phyloP scores from a whole-genome alignment of 1,284 basidiomycete genomes.

The Afroboletus lepidellus region DNA sequence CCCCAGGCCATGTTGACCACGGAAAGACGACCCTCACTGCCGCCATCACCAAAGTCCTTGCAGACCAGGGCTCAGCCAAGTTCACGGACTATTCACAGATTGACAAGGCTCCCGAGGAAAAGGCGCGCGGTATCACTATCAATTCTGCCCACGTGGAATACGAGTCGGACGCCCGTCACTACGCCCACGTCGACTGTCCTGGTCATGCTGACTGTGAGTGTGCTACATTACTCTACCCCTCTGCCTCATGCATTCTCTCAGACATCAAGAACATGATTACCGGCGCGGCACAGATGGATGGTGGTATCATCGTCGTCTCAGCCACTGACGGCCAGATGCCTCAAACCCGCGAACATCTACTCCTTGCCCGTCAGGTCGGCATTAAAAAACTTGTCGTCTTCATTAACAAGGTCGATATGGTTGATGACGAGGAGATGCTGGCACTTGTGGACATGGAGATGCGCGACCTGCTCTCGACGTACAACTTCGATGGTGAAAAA shows the following conservation, averaged over 20 bases:
- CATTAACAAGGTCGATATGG: constrained; percentile 99
- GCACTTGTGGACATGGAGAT: constrained; percentile 99
- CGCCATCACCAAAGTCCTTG: constrained; percentile 95
- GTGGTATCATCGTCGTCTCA: constrained; percentile 96
- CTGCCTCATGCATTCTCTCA: constrained; percentile 30
- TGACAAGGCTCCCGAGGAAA: constrained; percentile 99
- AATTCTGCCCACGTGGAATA: constrained; percentile 97
- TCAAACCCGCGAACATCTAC: constrained; percentile 97
- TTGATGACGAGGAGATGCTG: constrained; percentile 97
- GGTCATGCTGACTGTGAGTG: constrained; percentile 86
- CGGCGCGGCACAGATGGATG: constrained; percentile 99
- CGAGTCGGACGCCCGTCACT: constrained; percentile 89
- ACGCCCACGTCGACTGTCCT: constrained; percentile 99
- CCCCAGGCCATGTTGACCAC: constrained; percentile 85
- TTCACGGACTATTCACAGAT: constrained; percentile 98
- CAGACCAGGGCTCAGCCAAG: constrained; percentile 80
- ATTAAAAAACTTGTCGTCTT: constrained; percentile 99
- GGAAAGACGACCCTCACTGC: constrained; percentile 98
- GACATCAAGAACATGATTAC: constrained; percentile 99
- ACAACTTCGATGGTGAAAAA: constrained; percentile 95
- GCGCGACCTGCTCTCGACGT: constrained; percentile 91
- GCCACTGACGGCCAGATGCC: constrained; percentile 99
- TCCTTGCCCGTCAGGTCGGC: constrained; percentile 97
- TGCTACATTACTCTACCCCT: background rate
- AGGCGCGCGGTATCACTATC: constrained; percentile 99